A percentile compares a stretch with the other conserved stretches of the same genome.
Conservation (phyloP, 345 rosid species). For the Brassica cretica region DNA sequence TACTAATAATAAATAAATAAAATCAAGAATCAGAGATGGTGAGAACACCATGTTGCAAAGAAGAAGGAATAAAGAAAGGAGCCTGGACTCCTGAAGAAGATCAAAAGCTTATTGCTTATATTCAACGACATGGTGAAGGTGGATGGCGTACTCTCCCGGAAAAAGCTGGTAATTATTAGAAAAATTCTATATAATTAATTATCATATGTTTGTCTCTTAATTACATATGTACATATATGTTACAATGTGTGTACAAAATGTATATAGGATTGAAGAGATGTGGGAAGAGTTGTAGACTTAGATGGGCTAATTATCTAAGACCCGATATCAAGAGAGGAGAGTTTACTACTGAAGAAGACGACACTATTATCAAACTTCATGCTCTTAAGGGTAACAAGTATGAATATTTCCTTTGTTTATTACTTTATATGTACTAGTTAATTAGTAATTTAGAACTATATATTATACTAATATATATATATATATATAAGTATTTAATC, state of each 20-base stretch:
- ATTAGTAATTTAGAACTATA: background rate
- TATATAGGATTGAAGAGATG: conserved; percentile 46
- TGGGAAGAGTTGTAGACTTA: conserved; percentile 54
- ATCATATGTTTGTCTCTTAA: background rate
- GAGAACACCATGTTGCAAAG: conserved; percentile 43
- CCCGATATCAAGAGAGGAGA: conserved; percentile 57
- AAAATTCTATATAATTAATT: background rate
- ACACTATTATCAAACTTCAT: conserved; percentile 47
- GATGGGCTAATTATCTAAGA: conserved; percentile 54
- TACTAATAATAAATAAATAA: background rate
- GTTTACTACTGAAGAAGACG: conserved; percentile 45
- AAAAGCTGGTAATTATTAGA: conserved; percentile 41
- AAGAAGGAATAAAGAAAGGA: conserved; percentile 44
- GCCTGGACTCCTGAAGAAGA: conserved; percentile 52
- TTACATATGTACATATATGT: background rate
- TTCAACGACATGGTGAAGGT: conserved; percentile 45
- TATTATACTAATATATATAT: no score
- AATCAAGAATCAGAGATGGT: conserved; percentile 35
- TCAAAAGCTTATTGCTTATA: conserved; percentile 40
- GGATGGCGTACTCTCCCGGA: conserved; percentile 51
- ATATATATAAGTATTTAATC: background rate
- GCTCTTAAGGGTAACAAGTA: conserved; percentile 53
- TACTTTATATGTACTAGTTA: background rate
- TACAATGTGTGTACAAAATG: background rate
- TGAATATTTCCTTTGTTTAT: background rate